Evolutionary conservation across 1,284 basidiomycete genomes (phyloP), one percentile per base, ranked within the genome.

Genomic region (Phellopilus nigrolimitatus): DNA sequence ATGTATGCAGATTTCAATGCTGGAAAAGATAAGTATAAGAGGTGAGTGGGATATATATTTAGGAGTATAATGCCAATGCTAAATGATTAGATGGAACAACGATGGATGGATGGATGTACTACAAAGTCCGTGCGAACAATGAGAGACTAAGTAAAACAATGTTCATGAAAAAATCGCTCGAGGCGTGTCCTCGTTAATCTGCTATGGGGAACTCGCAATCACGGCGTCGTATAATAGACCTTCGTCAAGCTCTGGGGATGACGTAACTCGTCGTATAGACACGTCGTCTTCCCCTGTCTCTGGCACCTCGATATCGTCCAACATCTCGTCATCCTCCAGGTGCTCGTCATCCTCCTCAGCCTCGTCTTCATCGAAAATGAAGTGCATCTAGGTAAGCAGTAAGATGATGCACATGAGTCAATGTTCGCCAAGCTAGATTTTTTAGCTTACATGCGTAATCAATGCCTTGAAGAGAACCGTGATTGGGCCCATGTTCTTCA

Each of bases 391-490:
- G 0, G 25, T n/a, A n/a, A n/a, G n/a, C n/a, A n/a, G n/a, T n/a
- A 22, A 21, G 4, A 1, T 13, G 33, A 15, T 38, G 19, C 25
- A 30, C 42, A 27, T 8, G 8, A 42, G 15, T 22, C 6, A 13
- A 27, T n/a, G 17, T 22, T 22, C 25, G 34, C n/a, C 47, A 36
- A 8, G n/a, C 17, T 12, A 47, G 6, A 30, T 22, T 33, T 25
- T 13, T 22, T 30, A 3, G 71, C 82, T 56, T 62, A 89, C 87
- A 61, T 90, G 86, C 24, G 83, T 80, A 52, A 91, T 86, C 41
- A 91, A 74, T 2, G 82, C 77, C 66, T 88, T 88, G 57, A 88
- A 82, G 4, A 90, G 75, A 52, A 82, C 82, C 56, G 86, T 80
- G 3, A 83, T 82, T 49, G 81, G 71, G 12, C 79, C 82, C 83